phyloP scores from a whole-genome alignment of 164 flowering plant species.

The Magnolia sinica region DNA sequence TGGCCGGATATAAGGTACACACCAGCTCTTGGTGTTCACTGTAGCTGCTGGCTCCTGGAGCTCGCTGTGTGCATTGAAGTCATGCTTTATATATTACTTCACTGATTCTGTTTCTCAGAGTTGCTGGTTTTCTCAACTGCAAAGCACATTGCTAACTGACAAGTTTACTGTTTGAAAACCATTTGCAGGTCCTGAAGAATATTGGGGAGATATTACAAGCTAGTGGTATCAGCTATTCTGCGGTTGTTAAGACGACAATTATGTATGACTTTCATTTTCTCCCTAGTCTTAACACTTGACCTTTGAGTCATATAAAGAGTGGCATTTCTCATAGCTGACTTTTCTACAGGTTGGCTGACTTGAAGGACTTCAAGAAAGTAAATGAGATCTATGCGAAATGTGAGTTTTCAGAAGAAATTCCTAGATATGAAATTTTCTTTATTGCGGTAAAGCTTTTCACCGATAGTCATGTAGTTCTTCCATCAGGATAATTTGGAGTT shows the following conservation, averaged over 20 bases:
- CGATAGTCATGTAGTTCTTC: neutral
- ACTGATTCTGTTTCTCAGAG: too few relatives aligned
- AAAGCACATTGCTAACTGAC: conserved; percentile 5
- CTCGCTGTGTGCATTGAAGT: too few relatives aligned
- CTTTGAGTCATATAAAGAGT: neutral
- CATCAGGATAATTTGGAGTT: neutral
- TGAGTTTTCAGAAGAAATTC: conserved; percentile 37
- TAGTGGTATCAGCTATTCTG: conserved; percentile 77
- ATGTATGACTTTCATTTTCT: conserved; percentile 39
- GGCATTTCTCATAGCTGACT: neutral
- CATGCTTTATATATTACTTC: too few relatives aligned
- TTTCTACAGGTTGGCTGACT: conserved; percentile 82
- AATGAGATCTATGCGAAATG: conserved; percentile 95
- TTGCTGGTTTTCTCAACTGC: too few relatives aligned
- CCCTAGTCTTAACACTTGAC: neutral
- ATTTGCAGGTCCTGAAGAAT: conserved; percentile 70
- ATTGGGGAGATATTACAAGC: conserved; percentile 96
- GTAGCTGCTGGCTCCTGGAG: too few relatives aligned
- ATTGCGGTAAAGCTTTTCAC: neutral
- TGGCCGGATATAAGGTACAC: too few relatives aligned
- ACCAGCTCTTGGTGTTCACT: too few relatives aligned
- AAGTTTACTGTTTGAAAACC: neutral
- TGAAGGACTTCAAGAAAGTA: conserved; percentile 95
- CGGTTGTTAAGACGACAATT: conserved; percentile 95
- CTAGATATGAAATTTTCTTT: neutral